Conservation (phyloP, 371 early-diverging fungal genomes). For the Mucor lusitanicus region DNA sequence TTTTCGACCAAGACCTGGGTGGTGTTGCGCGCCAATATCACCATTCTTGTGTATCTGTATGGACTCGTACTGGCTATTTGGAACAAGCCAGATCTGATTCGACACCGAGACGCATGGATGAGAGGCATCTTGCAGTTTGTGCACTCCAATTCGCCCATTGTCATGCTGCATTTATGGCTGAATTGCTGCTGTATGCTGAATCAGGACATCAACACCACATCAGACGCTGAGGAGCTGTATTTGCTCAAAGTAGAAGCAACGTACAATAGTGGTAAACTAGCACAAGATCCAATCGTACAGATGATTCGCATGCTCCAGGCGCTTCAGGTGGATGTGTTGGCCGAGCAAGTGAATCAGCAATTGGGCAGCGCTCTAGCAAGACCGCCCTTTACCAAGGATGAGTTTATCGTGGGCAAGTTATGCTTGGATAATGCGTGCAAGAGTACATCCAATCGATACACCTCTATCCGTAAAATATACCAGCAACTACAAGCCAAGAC, state of each 20-base stretch:
- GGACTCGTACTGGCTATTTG: conserved; percentile 32
- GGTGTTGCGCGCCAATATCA: conserved; percentile 22
- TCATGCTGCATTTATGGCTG: conserved; percentile 34
- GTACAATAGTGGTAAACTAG: not conserved
- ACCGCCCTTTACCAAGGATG: conserved; percentile 30
- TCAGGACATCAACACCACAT: not conserved
- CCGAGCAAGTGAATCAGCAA: conserved; percentile 25
- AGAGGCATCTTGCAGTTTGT: conserved; percentile 27
- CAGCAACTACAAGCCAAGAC: not conserved
- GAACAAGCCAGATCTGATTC: conserved; percentile 5
- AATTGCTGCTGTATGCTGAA: conserved; percentile 14
- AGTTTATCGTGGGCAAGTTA: conserved; percentile 28
- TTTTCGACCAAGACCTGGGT: conserved; percentile 31
- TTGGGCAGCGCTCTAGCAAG: conserved; percentile 27
- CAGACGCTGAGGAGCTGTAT: not conserved
- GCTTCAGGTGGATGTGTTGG: conserved; percentile 1
- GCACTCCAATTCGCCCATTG: conserved; percentile 15
- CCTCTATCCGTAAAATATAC: not conserved
- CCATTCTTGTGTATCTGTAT: conserved; percentile 38
- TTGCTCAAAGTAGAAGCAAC: not conserved
- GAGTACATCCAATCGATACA: not conserved
- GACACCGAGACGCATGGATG: conserved; percentile 14
- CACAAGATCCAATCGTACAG: not conserved
- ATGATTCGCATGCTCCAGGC: conserved; percentile 16
- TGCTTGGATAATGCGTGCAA: conserved; percentile 6